phyloP scores from a whole-genome alignment of 176 grass and related monocot genomes.

The Phyllostachys edulis region DNA sequence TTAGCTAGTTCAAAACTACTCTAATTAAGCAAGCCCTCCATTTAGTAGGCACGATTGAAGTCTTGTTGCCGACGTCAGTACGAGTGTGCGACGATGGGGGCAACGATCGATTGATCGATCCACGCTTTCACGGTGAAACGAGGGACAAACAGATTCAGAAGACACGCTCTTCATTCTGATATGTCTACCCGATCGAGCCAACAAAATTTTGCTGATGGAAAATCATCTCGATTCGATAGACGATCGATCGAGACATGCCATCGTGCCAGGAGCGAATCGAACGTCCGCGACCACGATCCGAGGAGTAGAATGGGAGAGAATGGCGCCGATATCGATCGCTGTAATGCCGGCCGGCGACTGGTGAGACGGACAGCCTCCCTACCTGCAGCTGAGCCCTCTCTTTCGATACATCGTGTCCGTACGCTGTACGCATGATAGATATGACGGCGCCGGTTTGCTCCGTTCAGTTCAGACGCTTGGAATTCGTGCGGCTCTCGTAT shows the following conservation, averaged over 20 bases:
- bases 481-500: not conserved
- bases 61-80: too few relatives aligned
- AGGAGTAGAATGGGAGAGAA: not conserved
- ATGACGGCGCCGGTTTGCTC: not conserved
- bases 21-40: not conserved
- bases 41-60: too few relatives aligned
- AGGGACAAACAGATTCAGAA: not conserved
- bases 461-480: not conserved
- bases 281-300: not conserved
- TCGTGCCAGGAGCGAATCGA: not conserved
- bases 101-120: too few relatives aligned
- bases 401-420: conserved; percentile 8
- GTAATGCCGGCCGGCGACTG: conserved; percentile 15
- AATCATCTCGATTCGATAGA: not conserved
- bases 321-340: conserved; percentile 1
- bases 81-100: too few relatives aligned
- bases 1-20: not conserved
- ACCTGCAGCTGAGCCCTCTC: conserved; percentile 29
- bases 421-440: not conserved
- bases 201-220: not conserved
- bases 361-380: conserved; percentile 31
- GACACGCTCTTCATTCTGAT: not conserved
- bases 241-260: not conserved
- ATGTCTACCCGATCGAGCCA: not conserved
- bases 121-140: not conserved